Evolutionary conservation across 371 early-diverging fungal species (phyloP).

Genomic region (Mortierella sp.): DNA sequence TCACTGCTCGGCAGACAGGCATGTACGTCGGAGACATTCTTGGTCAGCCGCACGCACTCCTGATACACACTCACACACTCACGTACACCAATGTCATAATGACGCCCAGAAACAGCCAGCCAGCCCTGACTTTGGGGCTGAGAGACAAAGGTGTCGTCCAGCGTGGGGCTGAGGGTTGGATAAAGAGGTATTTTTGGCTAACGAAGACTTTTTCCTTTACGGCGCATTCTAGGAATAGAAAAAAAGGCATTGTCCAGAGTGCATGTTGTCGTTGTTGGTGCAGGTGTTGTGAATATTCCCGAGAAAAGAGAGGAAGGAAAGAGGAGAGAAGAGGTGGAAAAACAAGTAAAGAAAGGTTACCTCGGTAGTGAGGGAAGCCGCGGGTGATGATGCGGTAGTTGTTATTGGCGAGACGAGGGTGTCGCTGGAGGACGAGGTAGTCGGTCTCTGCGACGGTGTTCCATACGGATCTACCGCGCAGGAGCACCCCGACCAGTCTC

Average conservation of each 20-base stretch:
- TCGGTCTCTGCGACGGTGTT: conserved; percentile 54
- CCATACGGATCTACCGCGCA: conserved; percentile 52
- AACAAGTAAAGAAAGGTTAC: conserved; percentile 12
- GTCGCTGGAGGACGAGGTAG: conserved; percentile 53
- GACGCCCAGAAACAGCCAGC: conserved; percentile 1
- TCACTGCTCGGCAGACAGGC: background rate
- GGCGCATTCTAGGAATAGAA: background rate
- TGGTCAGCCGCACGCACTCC: background rate
- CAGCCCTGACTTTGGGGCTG: background rate
- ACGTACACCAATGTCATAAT: background rate
- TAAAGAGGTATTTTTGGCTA: conserved; percentile 1
- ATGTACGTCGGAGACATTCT: background rate
- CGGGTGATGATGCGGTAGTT: conserved; percentile 56
- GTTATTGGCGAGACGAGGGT: conserved; percentile 35
- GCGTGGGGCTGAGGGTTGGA: background rate
- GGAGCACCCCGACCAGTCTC: conserved; percentile 45
- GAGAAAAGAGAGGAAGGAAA: too few relatives aligned
- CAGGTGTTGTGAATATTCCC: too few relatives aligned
- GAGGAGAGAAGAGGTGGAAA: background rate
- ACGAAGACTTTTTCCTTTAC: background rate
- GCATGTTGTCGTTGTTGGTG: background rate
- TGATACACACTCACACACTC: background rate
- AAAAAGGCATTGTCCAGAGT: background rate
- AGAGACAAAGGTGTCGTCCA: background rate
- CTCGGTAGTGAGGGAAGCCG: conserved; percentile 58